phyloP scores from a whole-genome alignment of 768 basidiomycete species.

The Leucosporidium creatinivorum region DNA sequence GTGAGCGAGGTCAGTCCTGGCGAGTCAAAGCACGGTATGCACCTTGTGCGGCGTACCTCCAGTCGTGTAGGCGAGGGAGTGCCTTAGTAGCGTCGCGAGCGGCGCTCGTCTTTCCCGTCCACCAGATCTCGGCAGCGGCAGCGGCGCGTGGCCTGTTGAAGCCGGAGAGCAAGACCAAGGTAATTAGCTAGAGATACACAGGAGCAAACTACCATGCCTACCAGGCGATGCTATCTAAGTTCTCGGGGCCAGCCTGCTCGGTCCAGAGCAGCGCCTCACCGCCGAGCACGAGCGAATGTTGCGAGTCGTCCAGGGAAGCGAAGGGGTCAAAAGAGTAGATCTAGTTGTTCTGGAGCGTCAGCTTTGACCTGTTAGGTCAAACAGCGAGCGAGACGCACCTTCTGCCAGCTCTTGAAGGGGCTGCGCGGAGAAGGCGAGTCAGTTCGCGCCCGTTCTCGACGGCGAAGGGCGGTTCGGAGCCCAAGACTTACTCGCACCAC shows the following conservation, averaged over 20 bases:
- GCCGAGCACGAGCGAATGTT: conserved; percentile 58
- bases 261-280: conserved; percentile 70
- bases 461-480: too few species aligned
- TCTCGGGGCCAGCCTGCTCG: conserved; percentile 63
- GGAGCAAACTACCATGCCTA: too few species aligned
- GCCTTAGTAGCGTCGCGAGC: conserved; percentile 48
- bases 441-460: conserved; percentile 63
- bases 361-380: too few species aligned
- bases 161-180: too few species aligned
- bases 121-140: conserved; percentile 66
- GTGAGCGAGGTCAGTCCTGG: background rate
- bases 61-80: conserved; percentile 59
- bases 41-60: conserved; percentile 37
- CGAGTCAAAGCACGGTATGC: background rate
- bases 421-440: conserved; percentile 53
- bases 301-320: conserved; percentile 49
- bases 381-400: background rate
- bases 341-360: conserved; percentile 36
- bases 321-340: conserved; percentile 69
- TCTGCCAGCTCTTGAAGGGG: conserved; percentile 72
- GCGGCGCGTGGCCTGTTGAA: conserved; percentile 16
- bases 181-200: too few species aligned
- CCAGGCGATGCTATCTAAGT: conserved; percentile 64
- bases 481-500: conserved; percentile 56
- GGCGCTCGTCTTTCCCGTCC: conserved; percentile 51